phyloP scores from a whole-genome alignment of 345 rosid species.

The Sonneratia caseolaris region DNA sequence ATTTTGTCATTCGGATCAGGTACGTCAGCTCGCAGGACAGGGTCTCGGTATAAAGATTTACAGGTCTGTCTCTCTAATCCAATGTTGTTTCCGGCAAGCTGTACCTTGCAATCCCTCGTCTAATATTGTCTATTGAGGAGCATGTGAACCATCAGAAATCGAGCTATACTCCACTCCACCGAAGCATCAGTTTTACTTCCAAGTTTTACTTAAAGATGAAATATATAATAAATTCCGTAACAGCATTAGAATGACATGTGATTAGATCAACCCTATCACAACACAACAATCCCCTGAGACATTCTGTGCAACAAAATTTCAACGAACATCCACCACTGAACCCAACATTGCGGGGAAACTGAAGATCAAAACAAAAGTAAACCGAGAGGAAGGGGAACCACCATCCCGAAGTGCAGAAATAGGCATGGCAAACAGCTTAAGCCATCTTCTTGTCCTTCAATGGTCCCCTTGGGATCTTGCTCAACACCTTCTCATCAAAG shows the following conservation, averaged over 20 bases:
- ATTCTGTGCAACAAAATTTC: background rate
- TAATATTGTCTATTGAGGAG: no score
- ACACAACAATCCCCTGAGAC: background rate
- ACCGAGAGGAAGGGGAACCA: background rate
- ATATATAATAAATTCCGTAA: background rate
- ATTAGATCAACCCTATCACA: background rate
- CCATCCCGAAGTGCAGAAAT: background rate
- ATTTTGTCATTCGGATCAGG: background rate
- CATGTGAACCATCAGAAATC: no score
- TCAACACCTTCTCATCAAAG: slow-evolving; percentile 18
- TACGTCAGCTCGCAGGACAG: background rate
- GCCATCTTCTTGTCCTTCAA: slow-evolving; percentile 17
- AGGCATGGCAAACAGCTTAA: background rate
- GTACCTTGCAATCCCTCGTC: background rate
- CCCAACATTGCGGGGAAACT: background rate
- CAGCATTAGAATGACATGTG: background rate
- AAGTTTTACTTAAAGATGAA: background rate
- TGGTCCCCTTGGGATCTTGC: slow-evolving; percentile 18
- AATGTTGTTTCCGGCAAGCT: background rate
- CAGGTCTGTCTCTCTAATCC: background rate
- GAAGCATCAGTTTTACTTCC: no score
- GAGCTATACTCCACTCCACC: no score
- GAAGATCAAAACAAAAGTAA: background rate
- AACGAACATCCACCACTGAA: slow-evolving; percentile 4
- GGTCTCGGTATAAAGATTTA: background rate